Conservation (phyloP, 805 yeast species). For the Candida oleophila region DNA sequence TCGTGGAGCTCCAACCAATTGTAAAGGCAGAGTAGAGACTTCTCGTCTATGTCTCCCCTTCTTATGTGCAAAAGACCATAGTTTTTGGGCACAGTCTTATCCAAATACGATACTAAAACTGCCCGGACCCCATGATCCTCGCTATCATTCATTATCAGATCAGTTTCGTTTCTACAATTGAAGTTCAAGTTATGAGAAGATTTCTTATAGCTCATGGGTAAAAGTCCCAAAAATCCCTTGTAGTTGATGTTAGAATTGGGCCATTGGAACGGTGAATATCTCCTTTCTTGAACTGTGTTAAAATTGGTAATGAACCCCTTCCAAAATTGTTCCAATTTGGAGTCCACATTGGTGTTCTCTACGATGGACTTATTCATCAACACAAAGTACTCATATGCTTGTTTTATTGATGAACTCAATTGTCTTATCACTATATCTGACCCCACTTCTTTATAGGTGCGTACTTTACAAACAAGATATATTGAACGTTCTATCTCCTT, state of each 20-base stretch:
- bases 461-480: conserved; percentile 21
- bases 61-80: conserved; percentile 29
- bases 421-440: conserved; percentile 1
- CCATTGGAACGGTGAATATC: conserved; percentile 24
- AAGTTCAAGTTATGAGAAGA: conserved; percentile 24
- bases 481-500: conserved; percentile 23
- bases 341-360: conserved; percentile 5
- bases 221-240: conserved; percentile 34
- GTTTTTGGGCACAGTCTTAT: conserved; percentile 24
- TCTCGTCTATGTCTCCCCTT: conserved; percentile 9
- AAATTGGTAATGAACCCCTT: conserved; percentile 22
- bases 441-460: conserved; percentile 11
- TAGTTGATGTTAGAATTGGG: conserved; percentile 31
- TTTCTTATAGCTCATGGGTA: conserved; percentile 23
- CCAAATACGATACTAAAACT: conserved; percentile 26
- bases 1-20: conserved; percentile 33
- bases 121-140: conserved; percentile 19
- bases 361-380: conserved; percentile 25
- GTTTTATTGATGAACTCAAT: conserved; percentile 12
- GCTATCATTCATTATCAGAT: conserved; percentile 11
- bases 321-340: conserved; percentile 26
- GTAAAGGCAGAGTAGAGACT: conserved; percentile 22
- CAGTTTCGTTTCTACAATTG: conserved; percentile 11
- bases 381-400: conserved; percentile 24
- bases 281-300: conserved; percentile 21